Evolutionary conservation across 208 protist genomes (phyloP), one percentile per base, ranked within the genome.

Genomic region (Leishmania major): DNA sequence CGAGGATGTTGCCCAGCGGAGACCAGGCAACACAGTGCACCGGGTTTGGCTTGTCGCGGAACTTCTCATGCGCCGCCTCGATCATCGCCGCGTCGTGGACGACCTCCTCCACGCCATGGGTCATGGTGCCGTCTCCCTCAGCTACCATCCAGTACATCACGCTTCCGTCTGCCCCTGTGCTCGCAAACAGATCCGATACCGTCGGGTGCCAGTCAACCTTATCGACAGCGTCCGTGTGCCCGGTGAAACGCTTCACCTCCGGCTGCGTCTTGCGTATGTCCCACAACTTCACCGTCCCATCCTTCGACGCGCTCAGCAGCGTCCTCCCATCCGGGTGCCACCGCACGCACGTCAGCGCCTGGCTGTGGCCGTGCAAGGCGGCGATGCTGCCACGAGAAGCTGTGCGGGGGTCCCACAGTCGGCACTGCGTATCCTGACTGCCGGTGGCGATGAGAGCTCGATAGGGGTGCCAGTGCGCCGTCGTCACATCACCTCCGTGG

Each of bases 401-500:
- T 25, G 92, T 94, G 51, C 95, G 92, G 28, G 95, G 95, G 74
- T 98, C 95, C 93, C 95, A 98, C 62, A 98, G 83, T 19, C 95
- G 91, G 81, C 89, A 93, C 81, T 95, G 89, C 69, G 89, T 92
- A 85, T 98, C 95, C 79, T 96, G 93, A 72, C 93, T 96, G n/a
- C 93, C 95, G 35, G 95, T 96, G 2, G 93, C 90, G 69, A 98
- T 92, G 31, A 98, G 90, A 6, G 95, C 92, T 47, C 88, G 86
- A 67, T 89, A 92, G 19, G 93, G 95, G 84, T 98, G 95, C 95
- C 95, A 98, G 80, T 96, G 90, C 59, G 89, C 89, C 10, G 92
- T 91, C n/a, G 92, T 95, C 71, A 98, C 95, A 53, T 96, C 95
- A 43, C 93, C 92, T 47, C 93, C 95, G 81, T 98, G 95, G 31